phyloP scores from a whole-genome alignment of 2,329 filamentous ascomycete genomes.

The Cordyceps farinosa region DNA sequence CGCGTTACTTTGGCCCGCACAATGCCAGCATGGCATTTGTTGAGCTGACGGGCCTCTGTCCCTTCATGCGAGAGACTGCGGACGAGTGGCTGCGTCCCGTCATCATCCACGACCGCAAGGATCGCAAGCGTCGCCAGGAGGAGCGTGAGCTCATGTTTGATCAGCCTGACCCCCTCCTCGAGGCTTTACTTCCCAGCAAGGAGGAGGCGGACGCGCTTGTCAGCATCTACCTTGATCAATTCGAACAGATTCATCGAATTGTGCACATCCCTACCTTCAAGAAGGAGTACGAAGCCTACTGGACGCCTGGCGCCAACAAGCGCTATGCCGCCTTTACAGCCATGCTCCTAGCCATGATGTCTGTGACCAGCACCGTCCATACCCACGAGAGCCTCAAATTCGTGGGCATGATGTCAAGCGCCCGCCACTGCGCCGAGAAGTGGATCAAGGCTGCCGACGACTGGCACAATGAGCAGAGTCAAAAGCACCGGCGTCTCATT shows the following conservation, averaged over 20 bases:
- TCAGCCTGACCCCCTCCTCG: conserved; percentile 47
- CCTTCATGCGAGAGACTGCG: conserved; percentile 61
- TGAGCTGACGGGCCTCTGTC: conserved; percentile 54
- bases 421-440: conserved; percentile 51
- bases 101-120: conserved; percentile 53
- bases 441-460: conserved; percentile 55
- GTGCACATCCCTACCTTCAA: conserved; percentile 58
- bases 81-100: conserved; percentile 59
- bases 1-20: conserved; percentile 57
- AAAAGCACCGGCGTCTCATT: conserved; percentile 58
- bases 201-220: conserved; percentile 48
- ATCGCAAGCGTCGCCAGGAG: conserved; percentile 50
- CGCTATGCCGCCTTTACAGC: conserved; percentile 54
- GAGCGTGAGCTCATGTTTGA: conserved; percentile 49
- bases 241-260: conserved; percentile 54
- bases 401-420: conserved; percentile 55
- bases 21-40: conserved; percentile 59
- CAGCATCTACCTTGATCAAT: conserved; percentile 50
- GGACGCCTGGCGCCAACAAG: conserved; percentile 42
- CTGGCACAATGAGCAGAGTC: conserved; percentile 54
- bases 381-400: conserved; percentile 52
- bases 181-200: conserved; percentile 46
- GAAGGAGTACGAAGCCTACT: conserved; percentile 53
- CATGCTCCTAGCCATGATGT: conserved; percentile 57
- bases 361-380: conserved; percentile 55